These are phyloP conservation scores for Yarrowia keelungensis DNA, from an alignment of 805 yeast species.

Conservation along the genomic window DNA sequence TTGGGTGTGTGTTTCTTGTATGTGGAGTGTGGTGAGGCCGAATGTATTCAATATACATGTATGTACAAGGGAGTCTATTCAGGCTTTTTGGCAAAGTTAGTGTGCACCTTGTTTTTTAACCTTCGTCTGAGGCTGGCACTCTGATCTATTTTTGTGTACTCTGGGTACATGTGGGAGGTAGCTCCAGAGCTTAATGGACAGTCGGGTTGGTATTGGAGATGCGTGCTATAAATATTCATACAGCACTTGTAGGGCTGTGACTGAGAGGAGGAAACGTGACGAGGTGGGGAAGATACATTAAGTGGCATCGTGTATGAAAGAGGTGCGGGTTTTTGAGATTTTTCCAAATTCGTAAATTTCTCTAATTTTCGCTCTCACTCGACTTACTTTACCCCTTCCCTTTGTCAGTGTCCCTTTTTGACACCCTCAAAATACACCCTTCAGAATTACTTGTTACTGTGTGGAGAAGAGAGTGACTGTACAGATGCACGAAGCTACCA, in stretches of 20 bases:
- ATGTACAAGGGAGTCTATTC: slow-evolving; percentile 27
- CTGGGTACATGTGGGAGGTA: slow-evolving; percentile 14
- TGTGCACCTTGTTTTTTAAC: slow-evolving; percentile 36
- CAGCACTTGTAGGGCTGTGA: no score
- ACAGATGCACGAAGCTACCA: no score
- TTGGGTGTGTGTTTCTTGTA: background rate
- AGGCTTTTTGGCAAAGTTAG: slow-evolving; percentile 34
- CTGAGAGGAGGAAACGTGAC: no score
- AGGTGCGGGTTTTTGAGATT: no score
- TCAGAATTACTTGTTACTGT: no score
- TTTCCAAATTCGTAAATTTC: no score
- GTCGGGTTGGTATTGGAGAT: no score
- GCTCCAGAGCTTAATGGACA: background rate
- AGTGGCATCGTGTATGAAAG: no score
- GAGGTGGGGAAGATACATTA: no score
- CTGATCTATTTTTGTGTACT: slow-evolving; percentile 37
- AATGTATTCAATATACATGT: slow-evolving; percentile 29
- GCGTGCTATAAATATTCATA: no score
- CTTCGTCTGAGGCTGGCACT: slow-evolving; percentile 37
- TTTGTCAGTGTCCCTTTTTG: slow-evolving; percentile 10
- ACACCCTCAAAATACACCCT: background rate
- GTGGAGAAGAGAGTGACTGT: no score
- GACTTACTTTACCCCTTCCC: slow-evolving; percentile 19
- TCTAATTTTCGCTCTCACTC: no score
- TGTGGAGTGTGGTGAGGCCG: slow-evolving; percentile 17